Percentiles rank a stretch among this genome's conserved stretches.
phyloP scores from a whole-genome alignment of 805 yeast genomes.

The Candida chauliodis region DNA sequence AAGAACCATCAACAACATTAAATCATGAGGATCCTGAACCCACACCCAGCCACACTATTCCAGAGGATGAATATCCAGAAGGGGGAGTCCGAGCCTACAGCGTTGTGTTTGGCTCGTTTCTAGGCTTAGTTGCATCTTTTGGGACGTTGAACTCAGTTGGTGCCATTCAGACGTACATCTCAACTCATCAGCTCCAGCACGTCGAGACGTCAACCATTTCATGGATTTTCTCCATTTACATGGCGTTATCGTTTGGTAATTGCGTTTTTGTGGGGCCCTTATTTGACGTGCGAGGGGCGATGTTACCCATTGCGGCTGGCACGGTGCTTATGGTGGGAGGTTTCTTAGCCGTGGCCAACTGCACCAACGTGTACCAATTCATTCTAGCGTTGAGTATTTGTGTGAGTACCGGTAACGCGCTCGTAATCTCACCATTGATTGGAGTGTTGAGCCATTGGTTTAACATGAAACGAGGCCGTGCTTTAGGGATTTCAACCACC shows the following conservation, averaged over 20 bases:
- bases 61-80: conserved; percentile 18
- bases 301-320: conserved; percentile 43
- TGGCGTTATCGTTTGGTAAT: conserved; percentile 25
- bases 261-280: conserved; percentile 49
- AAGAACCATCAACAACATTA: no score
- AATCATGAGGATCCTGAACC: background rate
- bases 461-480: conserved; percentile 51
- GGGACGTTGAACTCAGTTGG: conserved; percentile 37
- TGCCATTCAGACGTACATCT: conserved; percentile 36
- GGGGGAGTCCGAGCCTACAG: conserved; percentile 23
- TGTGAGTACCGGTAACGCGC: conserved; percentile 56
- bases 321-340: conserved; percentile 43
- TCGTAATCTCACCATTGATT: conserved; percentile 57
- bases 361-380: conserved; percentile 54
- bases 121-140: conserved; percentile 22
- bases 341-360: conserved; percentile 51
- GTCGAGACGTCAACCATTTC: conserved; percentile 28
- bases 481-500: conserved; percentile 55
- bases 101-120: conserved; percentile 23
- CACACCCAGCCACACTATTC: background rate
- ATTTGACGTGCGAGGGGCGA: conserved; percentile 61
- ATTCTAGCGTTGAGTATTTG: conserved; percentile 44
- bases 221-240: conserved; percentile 40
- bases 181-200: conserved; percentile 32
- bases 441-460: conserved; percentile 70